Conservation (phyloP, 169 alveolate genomes). For the Babesia sp. region DNA sequence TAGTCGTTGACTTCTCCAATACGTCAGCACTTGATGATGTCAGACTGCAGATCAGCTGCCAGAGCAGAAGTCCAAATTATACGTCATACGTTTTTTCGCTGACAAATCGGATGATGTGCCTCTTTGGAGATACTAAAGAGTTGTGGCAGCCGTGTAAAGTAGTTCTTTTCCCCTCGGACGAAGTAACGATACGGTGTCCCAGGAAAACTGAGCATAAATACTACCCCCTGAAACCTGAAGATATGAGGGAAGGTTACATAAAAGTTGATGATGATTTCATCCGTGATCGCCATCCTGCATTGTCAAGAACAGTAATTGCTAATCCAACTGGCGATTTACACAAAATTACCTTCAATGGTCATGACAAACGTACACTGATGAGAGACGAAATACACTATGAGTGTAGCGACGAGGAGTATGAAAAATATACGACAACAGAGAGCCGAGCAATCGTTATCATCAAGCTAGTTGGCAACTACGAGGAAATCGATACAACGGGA, state of each 20-base stretch:
- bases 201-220: conserved; percentile 15
- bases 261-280: conserved; percentile 24
- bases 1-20: conserved; percentile 25
- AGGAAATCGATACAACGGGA: background rate
- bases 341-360: conserved; percentile 18
- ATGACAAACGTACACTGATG: conserved; percentile 13
- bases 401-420: conserved; percentile 1
- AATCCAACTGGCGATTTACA: conserved; percentile 2
- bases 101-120: background rate
- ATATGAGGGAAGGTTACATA: conserved; percentile 14
- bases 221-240: conserved; percentile 11
- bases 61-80: background rate
- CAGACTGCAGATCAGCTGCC: conserved; percentile 3
- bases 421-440: background rate
- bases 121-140: conserved; percentile 12
- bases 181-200: conserved; percentile 8
- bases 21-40: conserved; percentile 13
- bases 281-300: conserved; percentile 9
- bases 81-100: conserved; percentile 23
- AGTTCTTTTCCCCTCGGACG: conserved; percentile 26
- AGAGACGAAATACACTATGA: conserved; percentile 32
- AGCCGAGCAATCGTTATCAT: conserved; percentile 15
- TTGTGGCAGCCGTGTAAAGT: conserved; percentile 29
- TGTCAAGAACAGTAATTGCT: background rate
- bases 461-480: conserved; percentile 29